phyloP scores from a whole-genome alignment of 176 grass and related monocot species.

The Oryza meridionalis region DNA sequence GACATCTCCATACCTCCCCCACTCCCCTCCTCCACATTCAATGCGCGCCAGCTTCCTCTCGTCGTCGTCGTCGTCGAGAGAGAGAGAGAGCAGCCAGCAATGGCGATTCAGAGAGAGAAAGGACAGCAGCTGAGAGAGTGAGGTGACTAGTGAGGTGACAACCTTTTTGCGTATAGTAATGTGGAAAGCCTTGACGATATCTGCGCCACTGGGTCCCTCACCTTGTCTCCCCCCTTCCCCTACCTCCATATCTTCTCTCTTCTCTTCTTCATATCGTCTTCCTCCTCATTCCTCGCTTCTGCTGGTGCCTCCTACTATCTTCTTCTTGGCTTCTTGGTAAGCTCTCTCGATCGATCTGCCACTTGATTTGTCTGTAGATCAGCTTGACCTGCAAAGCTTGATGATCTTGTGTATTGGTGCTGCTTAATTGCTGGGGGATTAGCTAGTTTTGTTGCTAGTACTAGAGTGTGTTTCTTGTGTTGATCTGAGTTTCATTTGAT shows the following conservation, averaged over 20 bases:
- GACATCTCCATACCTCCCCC: conserved; percentile 45
- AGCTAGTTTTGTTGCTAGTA: no score
- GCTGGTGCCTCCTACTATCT: neutral
- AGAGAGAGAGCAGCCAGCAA: conserved; percentile 6
- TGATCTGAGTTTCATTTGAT: neutral
- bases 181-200: conserved; percentile 39
- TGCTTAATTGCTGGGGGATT: neutral
- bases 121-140: conserved; percentile 17
- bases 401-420: neutral
- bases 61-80: neutral
- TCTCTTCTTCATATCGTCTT: neutral
- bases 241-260: neutral
- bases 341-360: neutral
- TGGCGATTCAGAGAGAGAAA: conserved; percentile 22
- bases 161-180: conserved; percentile 39
- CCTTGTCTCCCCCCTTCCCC: neutral
- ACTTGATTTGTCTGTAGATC: neutral
- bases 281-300: neutral
- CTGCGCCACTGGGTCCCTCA: conserved; percentile 39
- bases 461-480: neutral
- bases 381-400: neutral
- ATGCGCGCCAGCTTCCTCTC: conserved; percentile 2
- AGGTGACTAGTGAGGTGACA: conserved; percentile 54
- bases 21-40: conserved; percentile 14
- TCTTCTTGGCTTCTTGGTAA: conserved; percentile 1